Conservation (phyloP, 352 stramenopile genomes). For the Phytophthora rubi region DNA sequence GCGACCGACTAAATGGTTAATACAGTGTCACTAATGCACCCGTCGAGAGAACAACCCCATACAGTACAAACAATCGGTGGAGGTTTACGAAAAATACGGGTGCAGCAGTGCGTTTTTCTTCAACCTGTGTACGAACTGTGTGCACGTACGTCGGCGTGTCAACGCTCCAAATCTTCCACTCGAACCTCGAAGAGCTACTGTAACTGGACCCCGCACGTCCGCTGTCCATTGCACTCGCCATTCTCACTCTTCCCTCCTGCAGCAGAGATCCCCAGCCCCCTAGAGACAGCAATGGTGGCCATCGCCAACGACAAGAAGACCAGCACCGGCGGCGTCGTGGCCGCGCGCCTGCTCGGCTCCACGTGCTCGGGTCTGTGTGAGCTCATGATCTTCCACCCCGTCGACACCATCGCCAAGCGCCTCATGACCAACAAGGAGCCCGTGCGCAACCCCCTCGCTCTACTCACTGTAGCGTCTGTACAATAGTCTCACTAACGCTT, state of each 20-base stretch:
- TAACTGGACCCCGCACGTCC: neutral
- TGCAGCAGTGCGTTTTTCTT: neutral
- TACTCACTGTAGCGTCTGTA: neutral
- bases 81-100: neutral
- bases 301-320: slow-evolving; percentile 53
- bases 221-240: slow-evolving; percentile 15
- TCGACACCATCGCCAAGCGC: slow-evolving; percentile 95
- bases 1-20: neutral
- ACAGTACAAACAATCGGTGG: neutral
- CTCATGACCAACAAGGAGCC: slow-evolving; percentile 93
- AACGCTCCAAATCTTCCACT: slow-evolving; percentile 10
- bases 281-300: slow-evolving; percentile 46
- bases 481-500: neutral
- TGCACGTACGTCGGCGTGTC: slow-evolving; percentile 17
- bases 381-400: slow-evolving; percentile 95
- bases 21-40: neutral
- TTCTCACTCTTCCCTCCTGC: slow-evolving; percentile 28
- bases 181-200: slow-evolving; percentile 1
- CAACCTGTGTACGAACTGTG: slow-evolving; percentile 11
- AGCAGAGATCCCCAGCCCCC: slow-evolving; percentile 9
- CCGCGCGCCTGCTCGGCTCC: slow-evolving; percentile 90
- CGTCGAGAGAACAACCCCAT: neutral
- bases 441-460: slow-evolving; percentile 7
- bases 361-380: slow-evolving; percentile 93
- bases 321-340: slow-evolving; percentile 52